These are phyloP conservation scores for Umbelopsis isabellina DNA, from an alignment of 192 early-diverging fungal genomes.

Conservation along the genomic window DNA sequence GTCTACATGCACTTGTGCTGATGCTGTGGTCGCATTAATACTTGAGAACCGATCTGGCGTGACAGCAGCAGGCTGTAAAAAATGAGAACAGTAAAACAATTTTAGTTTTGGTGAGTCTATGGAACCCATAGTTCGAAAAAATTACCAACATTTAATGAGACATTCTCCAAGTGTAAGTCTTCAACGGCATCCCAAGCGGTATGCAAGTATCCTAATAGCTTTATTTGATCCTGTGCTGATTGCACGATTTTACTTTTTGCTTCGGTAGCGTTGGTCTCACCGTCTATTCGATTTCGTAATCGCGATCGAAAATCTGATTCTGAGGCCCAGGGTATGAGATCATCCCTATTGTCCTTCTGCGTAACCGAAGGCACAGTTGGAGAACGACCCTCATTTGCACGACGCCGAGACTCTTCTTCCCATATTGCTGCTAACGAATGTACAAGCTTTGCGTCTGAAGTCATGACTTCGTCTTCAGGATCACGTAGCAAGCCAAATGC, in stretches of 20 bases:
- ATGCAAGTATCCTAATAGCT: slow-evolving; percentile 27
- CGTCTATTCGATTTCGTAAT: neutral
- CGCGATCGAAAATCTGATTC: slow-evolving; percentile 3
- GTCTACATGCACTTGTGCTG: neutral
- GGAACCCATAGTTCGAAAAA: neutral
- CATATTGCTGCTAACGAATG: slow-evolving; percentile 64
- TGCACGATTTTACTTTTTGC: neutral
- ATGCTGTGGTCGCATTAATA: neutral
- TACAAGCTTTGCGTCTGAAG: slow-evolving; percentile 52
- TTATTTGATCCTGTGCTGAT: neutral
- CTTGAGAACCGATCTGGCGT: neutral
- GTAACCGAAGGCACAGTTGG: neutral
- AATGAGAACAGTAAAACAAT: neutral
- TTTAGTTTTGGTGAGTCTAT: neutral
- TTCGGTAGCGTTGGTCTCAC: neutral
- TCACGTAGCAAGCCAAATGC: slow-evolving; percentile 22
- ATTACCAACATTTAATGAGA: neutral
- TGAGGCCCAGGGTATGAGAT: slow-evolving; percentile 21
- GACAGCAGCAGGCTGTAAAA: neutral
- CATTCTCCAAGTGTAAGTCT: slow-evolving; percentile 24
- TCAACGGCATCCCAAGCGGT: slow-evolving; percentile 54
- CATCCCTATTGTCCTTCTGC: slow-evolving; percentile 13
- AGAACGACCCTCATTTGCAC: slow-evolving; percentile 10
- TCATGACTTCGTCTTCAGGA: neutral
- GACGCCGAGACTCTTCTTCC: slow-evolving; percentile 63